phyloP scores from a whole-genome alignment of 169 alveolate species.

The Amoebophrya sp. region DNA sequence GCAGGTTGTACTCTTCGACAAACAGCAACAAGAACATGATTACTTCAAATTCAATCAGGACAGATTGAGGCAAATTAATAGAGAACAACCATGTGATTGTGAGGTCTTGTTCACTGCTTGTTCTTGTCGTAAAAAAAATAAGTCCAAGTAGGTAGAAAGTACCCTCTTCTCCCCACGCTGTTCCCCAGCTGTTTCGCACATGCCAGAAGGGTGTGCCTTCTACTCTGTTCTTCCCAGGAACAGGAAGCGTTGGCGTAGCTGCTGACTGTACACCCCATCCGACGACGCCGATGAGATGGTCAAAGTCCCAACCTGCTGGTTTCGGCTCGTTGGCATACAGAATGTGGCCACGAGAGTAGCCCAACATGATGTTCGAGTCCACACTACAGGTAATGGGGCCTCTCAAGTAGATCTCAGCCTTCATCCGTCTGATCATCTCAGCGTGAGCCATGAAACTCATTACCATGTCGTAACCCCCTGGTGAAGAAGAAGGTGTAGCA shows the following conservation, averaged over 20 bases:
- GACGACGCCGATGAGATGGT: constrained; percentile 61
- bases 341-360: background rate
- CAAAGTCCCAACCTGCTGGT: constrained; percentile 43
- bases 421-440: constrained; percentile 52
- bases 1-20: too few species aligned
- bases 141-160: too few species aligned
- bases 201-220: constrained; percentile 52
- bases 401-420: constrained; percentile 58
- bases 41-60: too few species aligned
- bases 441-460: too few species aligned
- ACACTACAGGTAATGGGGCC: constrained; percentile 71
- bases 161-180: constrained; percentile 63
- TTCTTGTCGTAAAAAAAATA: too few species aligned
- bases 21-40: too few species aligned
- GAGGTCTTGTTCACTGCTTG: too few species aligned
- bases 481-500: too few species aligned
- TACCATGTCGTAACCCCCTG: too few species aligned
- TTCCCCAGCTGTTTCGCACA: constrained; percentile 68
- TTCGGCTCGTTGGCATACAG: background rate
- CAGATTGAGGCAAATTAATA: too few species aligned
- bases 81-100: too few species aligned
- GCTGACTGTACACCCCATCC: constrained; percentile 60
- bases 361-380: constrained; percentile 44
- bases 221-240: background rate
- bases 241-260: constrained; percentile 28